Base-by-base conservation (phyloP, 345 rosid species). In the Camelina neglecta region DNA sequence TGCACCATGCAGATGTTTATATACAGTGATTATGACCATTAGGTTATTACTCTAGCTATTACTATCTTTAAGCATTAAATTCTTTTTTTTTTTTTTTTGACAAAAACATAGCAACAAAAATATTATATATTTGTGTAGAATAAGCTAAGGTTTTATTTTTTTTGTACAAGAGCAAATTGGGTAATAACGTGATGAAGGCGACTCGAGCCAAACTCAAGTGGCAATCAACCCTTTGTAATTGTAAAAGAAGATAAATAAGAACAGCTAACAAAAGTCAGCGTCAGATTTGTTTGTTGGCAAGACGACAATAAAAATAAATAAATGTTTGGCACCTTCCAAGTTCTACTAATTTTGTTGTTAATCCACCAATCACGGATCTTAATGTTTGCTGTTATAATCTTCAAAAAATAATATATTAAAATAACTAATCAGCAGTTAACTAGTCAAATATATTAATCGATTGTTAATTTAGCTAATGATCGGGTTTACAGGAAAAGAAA, bases 241-340 rank as follows among this genome's bases (percentile, higher is more conserved):
- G 24, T 55, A 31, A 47, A 15, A 45, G 38, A 55, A 44, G 3
- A 64, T 20, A 64, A 73, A 55, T 42, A 63, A 31, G 48, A 54
- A 73, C 63, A 44, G 56, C 71, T 42, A 31, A 31, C 39, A 45
- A 57, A 74, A 65, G 77, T 65, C 77, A 73, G 44, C 58, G 77
- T 65, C 77, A 64, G 44, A 57, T 67, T 36, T 58, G 78, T 74
- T 74, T 58, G 67, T 29, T 15, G 72, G 13, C 44, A 66, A 74
- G 42, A 74, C 11, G 67, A 74, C 66, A 74, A 56, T 12, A 44
- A 1, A 7, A 15, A n/a, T 44, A 65, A 65, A 55, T 47, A 48
- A 35, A 45, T 45, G 29, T 47, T 71, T 71, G 58, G 57, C 7
- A 69, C 13, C 53, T 69, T 56, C 42, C 29, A 41, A 69, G 72